These are phyloP conservation scores for Stagonosporopsis tanaceti DNA, from an alignment of 2,329 filamentous ascomycete genomes.

Conservation along the genomic window DNA sequence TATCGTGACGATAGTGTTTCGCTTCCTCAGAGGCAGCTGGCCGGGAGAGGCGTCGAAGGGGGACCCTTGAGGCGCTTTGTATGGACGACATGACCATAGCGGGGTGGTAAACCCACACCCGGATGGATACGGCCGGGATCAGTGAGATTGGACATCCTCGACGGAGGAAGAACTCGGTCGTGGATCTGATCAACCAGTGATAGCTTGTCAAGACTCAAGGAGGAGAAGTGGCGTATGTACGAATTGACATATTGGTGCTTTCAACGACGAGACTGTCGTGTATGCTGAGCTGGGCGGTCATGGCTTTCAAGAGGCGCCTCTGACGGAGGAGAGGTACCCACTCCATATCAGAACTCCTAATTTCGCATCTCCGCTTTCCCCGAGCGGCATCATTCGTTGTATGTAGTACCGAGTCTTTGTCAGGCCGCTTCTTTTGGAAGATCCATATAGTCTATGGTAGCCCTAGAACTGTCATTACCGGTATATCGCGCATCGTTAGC, in stretches of 20 bases:
- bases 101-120: constrained; percentile 18
- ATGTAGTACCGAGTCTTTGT: constrained; percentile 24
- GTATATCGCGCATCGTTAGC: constrained; percentile 14
- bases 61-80: constrained; percentile 18
- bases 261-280: background rate
- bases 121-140: background rate
- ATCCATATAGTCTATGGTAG: constrained; percentile 20
- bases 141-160: background rate
- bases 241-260: background rate
- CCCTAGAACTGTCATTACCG: constrained; percentile 13
- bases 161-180: background rate
- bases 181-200: background rate
- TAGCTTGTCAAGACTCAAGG: background rate
- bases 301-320: background rate
- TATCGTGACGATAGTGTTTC: constrained; percentile 29
- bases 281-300: background rate
- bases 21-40: constrained; percentile 24
- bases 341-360: constrained; percentile 21
- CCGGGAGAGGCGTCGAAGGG: constrained; percentile 33
- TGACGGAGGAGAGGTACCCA: constrained; percentile 18
- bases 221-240: background rate
- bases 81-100: constrained; percentile 24
- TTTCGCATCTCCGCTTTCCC: constrained; percentile 36
- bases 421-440: constrained; percentile 23
- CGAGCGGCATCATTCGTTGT: constrained; percentile 18